Percentiles rank a stretch among this genome's conserved stretches.
Conservation (phyloP, 306 rosid species). For the Trifolium repens region DNA sequence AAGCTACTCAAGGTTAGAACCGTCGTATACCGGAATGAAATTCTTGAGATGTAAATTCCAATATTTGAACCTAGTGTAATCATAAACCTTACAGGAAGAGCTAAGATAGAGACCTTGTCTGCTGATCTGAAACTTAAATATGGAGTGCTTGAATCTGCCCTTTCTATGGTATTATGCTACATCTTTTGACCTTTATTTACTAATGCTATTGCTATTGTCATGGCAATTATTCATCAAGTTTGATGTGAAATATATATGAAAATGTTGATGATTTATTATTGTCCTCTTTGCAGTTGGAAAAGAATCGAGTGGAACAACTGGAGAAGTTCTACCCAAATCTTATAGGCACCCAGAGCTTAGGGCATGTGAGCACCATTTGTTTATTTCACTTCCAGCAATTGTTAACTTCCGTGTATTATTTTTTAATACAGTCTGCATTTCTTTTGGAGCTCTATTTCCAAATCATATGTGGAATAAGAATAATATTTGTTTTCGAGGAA, state of each 20-base stretch:
- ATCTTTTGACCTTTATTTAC: conserved; percentile 20
- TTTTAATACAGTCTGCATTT: conserved; percentile 1
- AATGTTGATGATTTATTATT: conserved; percentile 36
- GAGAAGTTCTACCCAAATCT: conserved; percentile 89
- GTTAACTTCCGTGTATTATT: conserved; percentile 29
- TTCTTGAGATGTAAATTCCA: conserved; percentile 27
- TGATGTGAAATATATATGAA: conserved; percentile 25
- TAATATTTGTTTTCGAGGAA: conserved; percentile 21
- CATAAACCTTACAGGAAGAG: conserved; percentile 63
- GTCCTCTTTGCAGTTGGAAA: conserved; percentile 72
- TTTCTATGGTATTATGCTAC: conserved; percentile 61
- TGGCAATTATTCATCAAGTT: conserved; percentile 20
- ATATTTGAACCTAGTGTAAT: conserved; percentile 43
- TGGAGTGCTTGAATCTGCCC: conserved; percentile 77
- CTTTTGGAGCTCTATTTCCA: conserved; percentile 24
- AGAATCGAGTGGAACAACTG: conserved; percentile 78
- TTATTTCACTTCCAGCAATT: conserved; percentile 30
- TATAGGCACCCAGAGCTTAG: conserved; percentile 88
- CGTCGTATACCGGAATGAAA: conserved; percentile 1
- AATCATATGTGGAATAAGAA: conserved; percentile 20
- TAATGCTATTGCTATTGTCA: conserved; percentile 17
- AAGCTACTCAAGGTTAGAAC: conserved; percentile 72
- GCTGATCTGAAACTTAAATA: conserved; percentile 68
- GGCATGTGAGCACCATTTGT: conserved; percentile 69
- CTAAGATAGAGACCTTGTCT: conserved; percentile 62